Evolutionary conservation across 768 basidiomycete genomes (phyloP).

Genomic region (Dioszegia aurantiaca): DNA sequence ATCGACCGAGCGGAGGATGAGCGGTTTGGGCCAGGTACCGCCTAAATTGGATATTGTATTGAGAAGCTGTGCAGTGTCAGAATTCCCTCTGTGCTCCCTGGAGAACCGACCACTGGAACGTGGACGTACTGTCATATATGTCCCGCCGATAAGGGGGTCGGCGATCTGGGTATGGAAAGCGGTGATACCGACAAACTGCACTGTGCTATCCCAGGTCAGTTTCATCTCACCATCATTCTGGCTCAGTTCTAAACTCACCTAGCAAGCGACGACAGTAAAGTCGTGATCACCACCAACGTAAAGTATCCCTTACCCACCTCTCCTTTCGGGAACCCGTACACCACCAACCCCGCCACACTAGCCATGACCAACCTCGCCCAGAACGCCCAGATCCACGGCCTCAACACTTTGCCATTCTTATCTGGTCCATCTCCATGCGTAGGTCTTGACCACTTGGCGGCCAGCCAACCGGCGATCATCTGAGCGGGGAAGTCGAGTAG

Average conservation of each 20-base stretch:
- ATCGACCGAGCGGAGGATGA: conserved; percentile 96
- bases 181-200: conserved; percentile 99
- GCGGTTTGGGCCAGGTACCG: conserved; percentile 93
- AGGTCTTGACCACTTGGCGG: conserved; percentile 79
- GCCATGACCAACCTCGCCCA: conserved; percentile 79
- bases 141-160: conserved; percentile 94
- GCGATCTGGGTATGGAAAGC: conserved; percentile 97
- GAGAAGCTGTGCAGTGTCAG: conserved; percentile 75
- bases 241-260: conserved; percentile 59
- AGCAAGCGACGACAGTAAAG: conserved; percentile 77
- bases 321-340: conserved; percentile 72
- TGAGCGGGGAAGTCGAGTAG: conserved; percentile 98
- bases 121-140: conserved; percentile 92
- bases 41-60: conserved; percentile 93
- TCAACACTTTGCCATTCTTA: conserved; percentile 49
- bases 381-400: conserved; percentile 78
- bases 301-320: conserved; percentile 63
- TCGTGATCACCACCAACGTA: conserved; percentile 71
- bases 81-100: too few relatives aligned
- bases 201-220: conserved; percentile 63
- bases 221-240: neutral
- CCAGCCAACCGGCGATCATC: conserved; percentile 88
- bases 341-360: conserved; percentile 68
- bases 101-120: too few relatives aligned
- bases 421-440: conserved; percentile 41